phyloP scores from a whole-genome alignment of 129 eudicot species.

The Chrysanthemum seticuspe region DNA sequence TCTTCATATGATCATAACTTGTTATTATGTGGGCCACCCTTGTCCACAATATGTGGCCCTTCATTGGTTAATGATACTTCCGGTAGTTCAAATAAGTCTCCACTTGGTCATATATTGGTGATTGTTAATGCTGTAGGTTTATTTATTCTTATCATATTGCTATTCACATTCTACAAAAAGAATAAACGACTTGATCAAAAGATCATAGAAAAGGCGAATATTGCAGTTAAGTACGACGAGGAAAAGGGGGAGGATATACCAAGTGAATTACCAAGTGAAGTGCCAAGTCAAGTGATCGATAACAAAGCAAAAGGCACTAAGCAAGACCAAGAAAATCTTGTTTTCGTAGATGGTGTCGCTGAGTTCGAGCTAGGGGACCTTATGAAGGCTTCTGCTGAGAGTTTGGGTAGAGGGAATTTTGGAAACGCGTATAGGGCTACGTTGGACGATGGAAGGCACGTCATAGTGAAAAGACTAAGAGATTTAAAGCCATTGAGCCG shows the following conservation, averaged over 20 bases:
- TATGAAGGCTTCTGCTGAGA: slow-evolving; percentile 76
- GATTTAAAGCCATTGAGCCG: slow-evolving; percentile 67
- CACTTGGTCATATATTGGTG: slow-evolving; percentile 22
- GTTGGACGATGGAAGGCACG: slow-evolving; percentile 49
- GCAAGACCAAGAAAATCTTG: slow-evolving; percentile 38
- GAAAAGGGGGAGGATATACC: slow-evolving; percentile 17
- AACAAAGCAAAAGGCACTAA: slow-evolving; percentile 14
- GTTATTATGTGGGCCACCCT: slow-evolving; percentile 52
- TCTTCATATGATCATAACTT: slow-evolving; percentile 45
- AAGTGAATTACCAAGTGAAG: slow-evolving; percentile 5
- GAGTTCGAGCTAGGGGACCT: slow-evolving; percentile 62
- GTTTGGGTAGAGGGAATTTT: slow-evolving; percentile 64
- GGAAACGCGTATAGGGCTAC: slow-evolving; percentile 63
- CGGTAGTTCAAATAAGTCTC: slow-evolving; percentile 14
- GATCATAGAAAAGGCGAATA: slow-evolving; percentile 21
- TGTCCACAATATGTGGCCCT: slow-evolving; percentile 23
- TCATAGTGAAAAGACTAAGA: slow-evolving; percentile 67
- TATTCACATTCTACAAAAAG: slow-evolving; percentile 49
- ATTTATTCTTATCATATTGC: slow-evolving; percentile 35
- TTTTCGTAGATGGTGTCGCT: slow-evolving; percentile 41
- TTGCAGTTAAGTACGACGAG: slow-evolving; percentile 12
- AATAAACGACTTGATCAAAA: slow-evolving; percentile 31
- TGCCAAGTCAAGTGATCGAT: slow-evolving; percentile 20
- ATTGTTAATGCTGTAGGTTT: slow-evolving; percentile 36
- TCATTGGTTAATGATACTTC: neutral